Percentiles rank a stretch among this genome's conserved stretches.
Evolutionary conservation across 805 yeast species (phyloP).

Genomic region (Hanseniaspora lachancei): DNA sequence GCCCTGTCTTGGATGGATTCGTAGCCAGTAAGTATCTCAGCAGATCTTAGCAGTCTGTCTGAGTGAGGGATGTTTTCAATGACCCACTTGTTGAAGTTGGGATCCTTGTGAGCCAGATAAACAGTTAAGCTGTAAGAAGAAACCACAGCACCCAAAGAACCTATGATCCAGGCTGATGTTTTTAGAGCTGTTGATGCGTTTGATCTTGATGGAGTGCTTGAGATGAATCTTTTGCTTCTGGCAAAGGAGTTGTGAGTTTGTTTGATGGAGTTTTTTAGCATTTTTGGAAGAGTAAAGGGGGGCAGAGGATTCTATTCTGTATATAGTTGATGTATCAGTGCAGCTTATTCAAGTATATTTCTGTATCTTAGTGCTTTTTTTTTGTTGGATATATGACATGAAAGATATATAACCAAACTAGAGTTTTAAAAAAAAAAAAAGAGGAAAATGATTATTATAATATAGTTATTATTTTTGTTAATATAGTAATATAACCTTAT

Average conservation of each 20-base stretch:
- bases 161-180: not conserved
- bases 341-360: not conserved
- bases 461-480: not conserved
- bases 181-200: not conserved
- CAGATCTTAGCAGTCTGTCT: not conserved
- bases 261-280: conserved; percentile 1
- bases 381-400: not conserved
- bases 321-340: not conserved
- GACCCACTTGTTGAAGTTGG: conserved; percentile 7
- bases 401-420: too few species aligned
- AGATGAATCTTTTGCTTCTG: not conserved
- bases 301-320: too few species aligned
- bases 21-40: not conserved
- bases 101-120: not conserved
- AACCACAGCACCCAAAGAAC: not conserved
- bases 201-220: not conserved
- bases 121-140: not conserved
- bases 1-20: not conserved
- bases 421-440: too few species aligned
- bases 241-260: not conserved
- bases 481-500: too few species aligned
- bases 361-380: too few species aligned
- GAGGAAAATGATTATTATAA: too few species aligned
- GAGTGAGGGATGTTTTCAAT: not conserved
- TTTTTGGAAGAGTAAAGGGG: not conserved